phyloP scores from a whole-genome alignment of 2,329 filamentous ascomycete species.

The Aspergillus aculeatus region DNA sequence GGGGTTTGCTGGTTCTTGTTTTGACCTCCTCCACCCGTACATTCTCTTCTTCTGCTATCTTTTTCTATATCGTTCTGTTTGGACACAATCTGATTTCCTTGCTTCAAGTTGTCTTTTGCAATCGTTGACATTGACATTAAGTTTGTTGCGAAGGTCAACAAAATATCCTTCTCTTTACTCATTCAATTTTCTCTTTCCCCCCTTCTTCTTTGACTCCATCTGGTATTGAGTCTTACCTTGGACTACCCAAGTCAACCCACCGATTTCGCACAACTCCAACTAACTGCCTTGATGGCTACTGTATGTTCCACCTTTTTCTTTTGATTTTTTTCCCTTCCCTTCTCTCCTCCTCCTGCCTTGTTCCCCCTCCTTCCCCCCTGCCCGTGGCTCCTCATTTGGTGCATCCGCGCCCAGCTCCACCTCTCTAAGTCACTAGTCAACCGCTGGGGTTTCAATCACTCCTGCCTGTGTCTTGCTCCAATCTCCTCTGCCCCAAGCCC shows the following conservation, averaged over 20 bases:
- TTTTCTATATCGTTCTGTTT: background rate
- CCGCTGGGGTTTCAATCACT: constrained; percentile 16
- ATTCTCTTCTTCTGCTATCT: background rate
- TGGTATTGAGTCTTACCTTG: constrained; percentile 2
- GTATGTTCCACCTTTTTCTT: constrained; percentile 26
- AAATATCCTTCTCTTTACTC: background rate
- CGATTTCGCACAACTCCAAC: constrained; percentile 2
- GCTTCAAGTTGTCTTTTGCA: background rate
- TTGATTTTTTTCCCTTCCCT: too few species aligned
- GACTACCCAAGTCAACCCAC: background rate
- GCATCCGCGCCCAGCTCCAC: constrained; percentile 19
- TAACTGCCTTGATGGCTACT: constrained; percentile 26
- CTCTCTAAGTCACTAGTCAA: constrained; percentile 18
- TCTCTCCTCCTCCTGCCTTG: constrained; percentile 4
- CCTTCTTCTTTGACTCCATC: background rate
- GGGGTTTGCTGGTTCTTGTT: background rate
- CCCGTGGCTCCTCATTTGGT: constrained; percentile 25
- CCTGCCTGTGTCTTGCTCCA: constrained; percentile 20
- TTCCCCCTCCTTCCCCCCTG: constrained; percentile 17
- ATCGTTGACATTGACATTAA: too few species aligned
- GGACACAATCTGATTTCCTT: background rate
- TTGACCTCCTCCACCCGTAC: background rate
- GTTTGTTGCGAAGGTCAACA: background rate
- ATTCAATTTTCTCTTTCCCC: background rate
- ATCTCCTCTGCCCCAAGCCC: constrained; percentile 9